These are phyloP conservation scores for Colletotrichum sojae DNA, from an alignment of 2,329 filamentous ascomycete genomes.

Conservation along the genomic window DNA sequence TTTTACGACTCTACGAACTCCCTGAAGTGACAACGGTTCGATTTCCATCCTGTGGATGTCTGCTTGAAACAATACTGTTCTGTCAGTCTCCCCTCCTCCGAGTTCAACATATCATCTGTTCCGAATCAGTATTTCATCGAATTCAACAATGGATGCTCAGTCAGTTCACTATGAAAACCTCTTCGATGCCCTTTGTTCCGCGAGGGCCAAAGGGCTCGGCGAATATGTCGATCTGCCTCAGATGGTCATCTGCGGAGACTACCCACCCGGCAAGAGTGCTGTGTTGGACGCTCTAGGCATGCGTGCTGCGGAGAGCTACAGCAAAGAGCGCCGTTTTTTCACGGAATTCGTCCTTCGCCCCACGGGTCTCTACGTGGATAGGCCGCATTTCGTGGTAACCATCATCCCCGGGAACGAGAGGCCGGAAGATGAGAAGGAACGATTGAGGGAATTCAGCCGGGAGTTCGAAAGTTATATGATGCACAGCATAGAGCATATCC, in stretches of 20 bases:
- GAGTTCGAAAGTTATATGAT: background rate
- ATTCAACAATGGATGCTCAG: no score
- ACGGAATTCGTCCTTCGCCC: background rate
- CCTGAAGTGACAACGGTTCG: no score
- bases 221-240: background rate
- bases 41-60: no score
- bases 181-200: background rate
- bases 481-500: background rate
- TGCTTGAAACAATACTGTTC: no score
- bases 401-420: background rate
- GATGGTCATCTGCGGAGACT: background rate
- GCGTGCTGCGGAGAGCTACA: background rate
- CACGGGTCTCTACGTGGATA: background rate
- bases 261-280: background rate
- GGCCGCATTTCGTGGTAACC: background rate
- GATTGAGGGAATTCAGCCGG: background rate
- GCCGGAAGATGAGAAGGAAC: background rate
- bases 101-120: no score
- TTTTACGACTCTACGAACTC: no score
- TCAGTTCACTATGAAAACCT: background rate
- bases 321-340: background rate
- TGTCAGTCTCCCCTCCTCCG: no score
- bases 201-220: background rate
- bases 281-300: background rate
- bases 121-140: no score